Evolutionary conservation across 331 rosid genomes (phyloP), one percentile per base, ranked within the genome.

Genomic region (Ulmus americana): DNA sequence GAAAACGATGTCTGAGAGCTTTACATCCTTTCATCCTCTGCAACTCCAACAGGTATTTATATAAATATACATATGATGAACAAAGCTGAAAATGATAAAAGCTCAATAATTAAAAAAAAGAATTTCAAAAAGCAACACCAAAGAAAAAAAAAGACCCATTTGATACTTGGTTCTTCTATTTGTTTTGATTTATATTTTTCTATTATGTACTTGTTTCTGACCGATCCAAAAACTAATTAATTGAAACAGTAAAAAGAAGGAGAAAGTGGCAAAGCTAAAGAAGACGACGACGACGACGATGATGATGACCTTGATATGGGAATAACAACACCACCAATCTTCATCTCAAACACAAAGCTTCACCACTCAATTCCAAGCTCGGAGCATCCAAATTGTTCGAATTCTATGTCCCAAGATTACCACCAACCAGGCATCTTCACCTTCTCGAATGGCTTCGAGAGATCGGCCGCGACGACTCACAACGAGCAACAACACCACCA

Each of bases 331-430:
- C 56, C 68, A 13, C 73, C 70, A 81, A 58, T 73, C 45, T 10
- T 71, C 63, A 65, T 52, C 84, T 10, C 70, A 28, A 43, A 65
- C 67, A 0, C 68, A 43, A 50, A 66, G 49, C 60, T 28, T 59
- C 53, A 70, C 45, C 59, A 56, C 64, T 67, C 68, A 47, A 52
- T 74, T 55, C 39, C 59, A n/a, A 65, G 69, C 51, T 67, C 76
- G 11, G 75, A 74, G 11, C 76, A 59, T 45, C 47, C 57, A 39
- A 55, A 48, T 74, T 75, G 14, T 55, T 39, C 69, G 22, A 86
- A 76, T 77, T 86, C 90, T 92, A 92, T 92, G 97, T 92, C 97
- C 85, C 97, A 85, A 48, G 95, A 90, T 65, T 85, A 78, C 68
- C 90, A 83, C 1, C 90, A 80, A 74, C 54, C 69, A 35, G 84